Percentiles rank a stretch among this genome's conserved stretches.
Conservation (phyloP, 164 flowering plant genomes). For the Amborella trichopoda region DNA sequence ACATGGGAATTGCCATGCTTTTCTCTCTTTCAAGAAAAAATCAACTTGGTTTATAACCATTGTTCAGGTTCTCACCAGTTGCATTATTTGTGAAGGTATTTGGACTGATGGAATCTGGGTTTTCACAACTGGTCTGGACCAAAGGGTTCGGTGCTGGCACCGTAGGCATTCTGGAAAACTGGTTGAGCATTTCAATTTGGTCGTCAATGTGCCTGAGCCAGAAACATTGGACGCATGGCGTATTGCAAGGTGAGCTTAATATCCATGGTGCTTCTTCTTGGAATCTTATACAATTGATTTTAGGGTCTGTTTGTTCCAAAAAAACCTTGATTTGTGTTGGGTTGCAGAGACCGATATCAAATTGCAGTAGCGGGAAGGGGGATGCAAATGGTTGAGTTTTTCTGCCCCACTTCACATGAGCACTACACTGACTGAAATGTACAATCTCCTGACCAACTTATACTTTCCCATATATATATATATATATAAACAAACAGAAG, state of each 20-base stretch:
- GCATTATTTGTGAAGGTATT: conserved; percentile 39
- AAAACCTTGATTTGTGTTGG: conserved; percentile 2
- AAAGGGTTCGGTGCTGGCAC: conserved; percentile 83
- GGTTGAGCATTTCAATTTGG: conserved; percentile 37
- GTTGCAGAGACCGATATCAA: conserved; percentile 58
- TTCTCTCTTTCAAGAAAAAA: background rate
- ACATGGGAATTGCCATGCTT: background rate
- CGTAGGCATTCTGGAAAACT: conserved; percentile 33
- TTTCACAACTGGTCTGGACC: conserved; percentile 94
- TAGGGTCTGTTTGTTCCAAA: background rate
- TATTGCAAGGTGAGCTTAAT: conserved; percentile 56
- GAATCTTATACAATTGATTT: background rate
- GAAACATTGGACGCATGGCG: conserved; percentile 69
- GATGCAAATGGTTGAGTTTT: conserved; percentile 80
- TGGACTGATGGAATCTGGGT: conserved; percentile 95
- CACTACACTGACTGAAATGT: conserved; percentile 6
- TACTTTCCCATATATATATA: no score
- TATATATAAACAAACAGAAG: no score
- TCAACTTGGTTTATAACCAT: background rate
- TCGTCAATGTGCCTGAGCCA: conserved; percentile 91
- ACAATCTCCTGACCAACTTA: no score
- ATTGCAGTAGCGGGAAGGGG: conserved; percentile 97
- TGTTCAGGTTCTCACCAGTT: no score
- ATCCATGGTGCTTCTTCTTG: no score
- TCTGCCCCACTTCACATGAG: conserved; percentile 10